Evolutionary conservation across 331 rosid genomes (phyloP).

Genomic region (Prunus yedoensis): DNA sequence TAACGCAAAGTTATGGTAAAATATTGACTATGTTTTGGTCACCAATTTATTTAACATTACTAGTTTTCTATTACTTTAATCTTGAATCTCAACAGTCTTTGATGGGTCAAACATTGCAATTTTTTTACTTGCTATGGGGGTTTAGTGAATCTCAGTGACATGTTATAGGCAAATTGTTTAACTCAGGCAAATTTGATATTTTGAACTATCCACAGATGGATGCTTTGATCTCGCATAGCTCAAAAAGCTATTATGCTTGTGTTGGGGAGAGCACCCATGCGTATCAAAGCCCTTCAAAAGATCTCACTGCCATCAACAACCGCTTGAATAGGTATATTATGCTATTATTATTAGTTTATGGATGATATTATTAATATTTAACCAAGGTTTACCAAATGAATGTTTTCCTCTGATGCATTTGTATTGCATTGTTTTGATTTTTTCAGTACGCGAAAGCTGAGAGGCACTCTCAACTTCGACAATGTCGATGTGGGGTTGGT

Average conservation of each 20-base stretch:
- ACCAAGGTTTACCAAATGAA: not conserved
- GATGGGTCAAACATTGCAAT: not conserved
- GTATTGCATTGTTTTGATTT: not conserved
- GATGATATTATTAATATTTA: not conserved
- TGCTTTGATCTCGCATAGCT: conserved; percentile 86
- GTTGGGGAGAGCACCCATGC: conserved; percentile 98
- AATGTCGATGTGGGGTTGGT: conserved; percentile 80
- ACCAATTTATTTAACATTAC: not conserved
- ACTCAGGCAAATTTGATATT: not conserved
- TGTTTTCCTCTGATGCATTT: conserved; percentile 15
- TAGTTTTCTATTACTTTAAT: not conserved
- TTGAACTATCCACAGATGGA: conserved; percentile 62
- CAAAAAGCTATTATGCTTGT: conserved; percentile 94
- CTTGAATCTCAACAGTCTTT: not conserved
- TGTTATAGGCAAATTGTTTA: not conserved
- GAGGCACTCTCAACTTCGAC: conserved; percentile 74
- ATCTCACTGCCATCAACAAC: conserved; percentile 85
- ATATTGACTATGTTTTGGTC: not conserved
- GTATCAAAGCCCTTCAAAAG: conserved; percentile 97
- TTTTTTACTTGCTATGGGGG: not conserved
- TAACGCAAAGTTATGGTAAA: not conserved
- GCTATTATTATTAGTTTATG: not conserved
- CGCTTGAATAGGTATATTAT: conserved; percentile 69
- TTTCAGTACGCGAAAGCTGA: conserved; percentile 66
- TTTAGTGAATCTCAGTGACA: not conserved